A percentile compares a stretch with the other conserved stretches of the same genome.
phyloP scores from a whole-genome alignment of 2,329 filamentous ascomycete genomes.

The Beauveria medogensis region DNA sequence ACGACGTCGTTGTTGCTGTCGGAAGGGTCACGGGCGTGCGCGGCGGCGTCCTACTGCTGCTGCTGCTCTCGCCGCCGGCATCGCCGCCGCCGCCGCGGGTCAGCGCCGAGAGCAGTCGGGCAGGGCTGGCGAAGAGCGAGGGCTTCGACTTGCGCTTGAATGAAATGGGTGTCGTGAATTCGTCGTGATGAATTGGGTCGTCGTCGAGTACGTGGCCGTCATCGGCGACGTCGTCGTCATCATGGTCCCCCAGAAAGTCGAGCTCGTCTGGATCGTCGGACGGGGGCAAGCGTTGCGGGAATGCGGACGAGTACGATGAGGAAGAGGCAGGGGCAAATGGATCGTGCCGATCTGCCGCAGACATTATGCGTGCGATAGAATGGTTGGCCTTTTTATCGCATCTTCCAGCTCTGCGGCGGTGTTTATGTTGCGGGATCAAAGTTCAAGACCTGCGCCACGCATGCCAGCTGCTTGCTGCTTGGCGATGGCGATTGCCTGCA shows the following conservation, averaged over 20 bases:
- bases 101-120: constrained; percentile 41
- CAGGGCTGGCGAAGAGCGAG: constrained; percentile 36
- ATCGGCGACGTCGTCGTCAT: constrained; percentile 28
- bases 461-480: neutral
- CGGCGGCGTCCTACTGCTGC: constrained; percentile 14
- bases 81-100: constrained; percentile 25
- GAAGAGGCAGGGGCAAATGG: constrained; percentile 29
- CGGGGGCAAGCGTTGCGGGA: constrained; percentile 15
- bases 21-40: constrained; percentile 8
- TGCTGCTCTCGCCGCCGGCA: neutral
- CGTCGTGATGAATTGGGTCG: constrained; percentile 44
- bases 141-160: constrained; percentile 64
- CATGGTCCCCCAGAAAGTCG: constrained; percentile 31
- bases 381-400: constrained; percentile 24
- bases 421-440: constrained; percentile 3
- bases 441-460: neutral
- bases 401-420: constrained; percentile 19
- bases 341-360: constrained; percentile 28
- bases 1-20: neutral
- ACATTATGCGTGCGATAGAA: constrained; percentile 28
- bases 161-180: constrained; percentile 47
- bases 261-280: constrained; percentile 39
- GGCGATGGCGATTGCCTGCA: neutral
- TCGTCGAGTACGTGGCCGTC: constrained; percentile 38
- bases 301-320: constrained; percentile 22